Percentiles rank a stretch among this genome's conserved stretches.
phyloP scores from a whole-genome alignment of 768 basidiomycete genomes.

The Lactarius trivialis region DNA sequence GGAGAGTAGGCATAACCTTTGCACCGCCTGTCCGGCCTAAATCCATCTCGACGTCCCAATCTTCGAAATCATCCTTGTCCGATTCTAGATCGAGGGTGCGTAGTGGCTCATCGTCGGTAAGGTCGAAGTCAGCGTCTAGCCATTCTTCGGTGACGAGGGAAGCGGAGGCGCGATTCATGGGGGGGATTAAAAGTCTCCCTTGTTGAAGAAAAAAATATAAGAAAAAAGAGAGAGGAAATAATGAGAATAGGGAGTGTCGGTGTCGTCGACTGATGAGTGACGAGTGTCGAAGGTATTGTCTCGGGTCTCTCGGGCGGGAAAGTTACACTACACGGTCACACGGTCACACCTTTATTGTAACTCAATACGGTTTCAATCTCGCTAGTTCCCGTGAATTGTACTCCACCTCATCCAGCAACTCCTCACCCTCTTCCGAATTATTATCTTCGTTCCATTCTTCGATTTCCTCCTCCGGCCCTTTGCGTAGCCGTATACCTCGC shows the following conservation, averaged over 20 bases:
- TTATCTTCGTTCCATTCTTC: conserved; percentile 38
- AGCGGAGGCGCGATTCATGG: conserved; percentile 56
- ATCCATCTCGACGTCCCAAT: conserved; percentile 79
- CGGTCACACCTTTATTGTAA: conserved; percentile 9
- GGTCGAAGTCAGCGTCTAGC: conserved; percentile 82
- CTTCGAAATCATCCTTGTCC: conserved; percentile 64
- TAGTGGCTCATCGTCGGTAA: conserved; percentile 67
- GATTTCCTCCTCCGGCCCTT: conserved; percentile 52
- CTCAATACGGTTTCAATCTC: conserved; percentile 57
- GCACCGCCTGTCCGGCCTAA: conserved; percentile 51
- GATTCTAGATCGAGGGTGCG: conserved; percentile 50
- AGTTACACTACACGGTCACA: conserved; percentile 8
- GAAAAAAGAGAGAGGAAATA: neutral
- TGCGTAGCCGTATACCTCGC: conserved; percentile 56
- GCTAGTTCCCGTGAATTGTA: conserved; percentile 50
- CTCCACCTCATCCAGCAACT: conserved; percentile 48
- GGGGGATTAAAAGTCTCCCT: conserved; percentile 11
- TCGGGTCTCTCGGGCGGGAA: no score
- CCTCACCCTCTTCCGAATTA: conserved; percentile 20
- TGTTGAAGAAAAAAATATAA: conserved; percentile 13
- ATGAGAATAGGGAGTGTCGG: neutral
- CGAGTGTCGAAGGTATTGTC: neutral
- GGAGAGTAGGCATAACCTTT: conserved; percentile 37
- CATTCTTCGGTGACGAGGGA: conserved; percentile 68
- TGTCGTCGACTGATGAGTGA: neutral